Evolutionary conservation across 148 eudicot species (phyloP).

Genomic region (Spergularia marina): DNA sequence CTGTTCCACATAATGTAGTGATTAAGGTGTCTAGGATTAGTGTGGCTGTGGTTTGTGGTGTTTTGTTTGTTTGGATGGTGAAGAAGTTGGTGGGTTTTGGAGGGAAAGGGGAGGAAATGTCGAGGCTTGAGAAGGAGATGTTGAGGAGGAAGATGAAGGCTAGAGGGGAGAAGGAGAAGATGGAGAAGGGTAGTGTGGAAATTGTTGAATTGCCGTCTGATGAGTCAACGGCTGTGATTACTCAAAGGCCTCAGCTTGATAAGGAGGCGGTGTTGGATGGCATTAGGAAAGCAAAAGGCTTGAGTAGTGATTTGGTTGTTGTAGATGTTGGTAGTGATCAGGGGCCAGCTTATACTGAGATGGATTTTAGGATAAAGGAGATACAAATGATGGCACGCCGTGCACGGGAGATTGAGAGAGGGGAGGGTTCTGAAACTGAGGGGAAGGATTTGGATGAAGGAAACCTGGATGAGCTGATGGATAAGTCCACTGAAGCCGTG

Average conservation of each 20-base stretch:
- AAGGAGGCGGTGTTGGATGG: slow-evolving; percentile 52
- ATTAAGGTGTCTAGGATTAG: slow-evolving; percentile 44
- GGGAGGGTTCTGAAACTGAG: slow-evolving; percentile 22
- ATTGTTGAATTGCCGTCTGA: slow-evolving; percentile 44
- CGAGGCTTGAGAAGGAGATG: slow-evolving; percentile 71
- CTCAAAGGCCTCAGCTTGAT: slow-evolving; percentile 58
- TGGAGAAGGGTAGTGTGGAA: slow-evolving; percentile 54
- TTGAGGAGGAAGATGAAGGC: slow-evolving; percentile 68
- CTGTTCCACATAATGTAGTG: slow-evolving; percentile 17
- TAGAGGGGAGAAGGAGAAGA: slow-evolving; percentile 50
- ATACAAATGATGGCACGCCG: slow-evolving; percentile 63
- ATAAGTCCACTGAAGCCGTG: slow-evolving; percentile 10
- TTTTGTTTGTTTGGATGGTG: slow-evolving; percentile 44
- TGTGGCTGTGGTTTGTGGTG: slow-evolving; percentile 44
- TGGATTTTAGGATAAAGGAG: slow-evolving; percentile 29
- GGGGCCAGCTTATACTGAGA: slow-evolving; percentile 12
- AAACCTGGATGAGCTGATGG: slow-evolving; percentile 22
- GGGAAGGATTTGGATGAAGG: slow-evolving; percentile 28
- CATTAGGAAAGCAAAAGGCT: slow-evolving; percentile 44
- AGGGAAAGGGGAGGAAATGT: slow-evolving; percentile 31
- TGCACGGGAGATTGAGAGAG: slow-evolving; percentile 60
- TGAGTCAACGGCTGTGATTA: slow-evolving; percentile 20
- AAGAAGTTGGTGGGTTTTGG: slow-evolving; percentile 34
- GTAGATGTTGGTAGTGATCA: slow-evolving; percentile 40
- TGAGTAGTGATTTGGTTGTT: slow-evolving; percentile 23